A percentile compares a stretch with the other conserved stretches of the same genome.
Evolutionary conservation across 805 yeast genomes (phyloP).

Genomic region (Peterozyma xylosa): DNA sequence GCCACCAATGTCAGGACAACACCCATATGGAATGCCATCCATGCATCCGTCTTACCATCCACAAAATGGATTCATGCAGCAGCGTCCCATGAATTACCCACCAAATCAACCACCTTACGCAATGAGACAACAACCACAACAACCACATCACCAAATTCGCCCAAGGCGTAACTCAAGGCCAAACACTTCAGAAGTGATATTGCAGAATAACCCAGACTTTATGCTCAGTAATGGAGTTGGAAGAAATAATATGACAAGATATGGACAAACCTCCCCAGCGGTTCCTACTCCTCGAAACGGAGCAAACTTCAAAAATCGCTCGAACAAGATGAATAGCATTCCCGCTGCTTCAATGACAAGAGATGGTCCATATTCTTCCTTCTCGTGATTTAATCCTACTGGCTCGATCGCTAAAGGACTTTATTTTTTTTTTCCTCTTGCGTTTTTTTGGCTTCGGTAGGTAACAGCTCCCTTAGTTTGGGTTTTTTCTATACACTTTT

Average conservation of each 20-base stretch:
- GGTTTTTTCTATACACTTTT: background rate
- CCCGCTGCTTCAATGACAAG: conserved; percentile 32
- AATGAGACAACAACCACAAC: background rate
- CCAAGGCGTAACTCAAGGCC: conserved; percentile 11
- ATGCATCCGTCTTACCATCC: conserved; percentile 11
- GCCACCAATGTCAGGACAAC: conserved; percentile 18
- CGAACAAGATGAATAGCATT: conserved; percentile 19
- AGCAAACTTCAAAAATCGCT: conserved; percentile 15
- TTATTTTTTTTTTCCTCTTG: background rate
- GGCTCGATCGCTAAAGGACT: background rate
- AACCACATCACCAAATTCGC: too few relatives aligned
- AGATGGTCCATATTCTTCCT: conserved; percentile 37
- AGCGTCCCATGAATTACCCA: conserved; percentile 1
- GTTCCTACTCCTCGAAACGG: conserved; percentile 10
- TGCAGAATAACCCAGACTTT: conserved; percentile 45
- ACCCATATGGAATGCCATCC: conserved; percentile 7
- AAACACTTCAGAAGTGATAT: conserved; percentile 31
- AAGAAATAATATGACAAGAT: conserved; percentile 14
- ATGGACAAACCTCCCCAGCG: conserved; percentile 11
- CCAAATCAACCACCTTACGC: background rate
- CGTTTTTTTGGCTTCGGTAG: too few relatives aligned
- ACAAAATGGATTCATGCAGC: conserved; percentile 6
- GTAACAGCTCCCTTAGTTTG: background rate
- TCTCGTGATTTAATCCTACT: background rate
- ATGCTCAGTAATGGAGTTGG: conserved; percentile 13